Base-by-base conservation (phyloP, 192 early-diverging fungal genomes). In the Geranomyces variabilis region DNA sequence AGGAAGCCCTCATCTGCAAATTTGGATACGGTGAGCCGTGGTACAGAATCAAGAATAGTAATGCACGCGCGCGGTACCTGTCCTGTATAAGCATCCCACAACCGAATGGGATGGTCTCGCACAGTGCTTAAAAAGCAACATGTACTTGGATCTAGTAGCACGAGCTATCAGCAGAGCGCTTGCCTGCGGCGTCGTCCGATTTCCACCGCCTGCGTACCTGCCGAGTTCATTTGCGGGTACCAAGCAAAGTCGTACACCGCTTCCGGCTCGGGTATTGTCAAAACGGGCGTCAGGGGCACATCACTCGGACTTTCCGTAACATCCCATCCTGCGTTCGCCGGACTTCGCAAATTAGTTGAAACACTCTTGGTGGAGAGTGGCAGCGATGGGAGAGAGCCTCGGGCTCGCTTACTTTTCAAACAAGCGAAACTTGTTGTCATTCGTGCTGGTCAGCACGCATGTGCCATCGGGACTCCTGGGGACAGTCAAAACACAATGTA, bases 21-120 rank as follows among this genome's bases (percentile, higher is more conserved):
- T 22, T 5, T 19, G 26, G 12, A 29, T 57, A 12, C 19, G 29
- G 36, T 41, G 10, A 41, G 28, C 60, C 10, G n/a, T n/a, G n/a
- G n/a, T n/a, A n/a, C n/a, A n/a, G n/a, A 41, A 41, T 17, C n/a
- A 53, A 26, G 19, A 15, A 53, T 6, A 8, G n/a, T 53, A 15
- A 47, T 47, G 51, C 2, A 4, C n/a, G 51, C 10, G 36, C 51
- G 19, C 51, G 34, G 19, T 63, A 43, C 87, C 53, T 86, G 75
- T 33, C 87, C 87, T 22, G 87, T 83, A 36, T 72, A 83, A 0
- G 82, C 83, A 74, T 93, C 91, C 84, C 93, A 91, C 64, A 95
- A 60, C 28, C 86, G 92, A 4, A 93, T 66, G 0, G 93, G 92
- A 48, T 93, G 91, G 44, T 93, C 93, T 51, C 92, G 79, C 24